Percentiles rank a stretch among this genome's conserved stretches.
Evolutionary conservation across 106 monocot genomes (phyloP).

Genomic region (Alisma plantagoaquatica): DNA sequence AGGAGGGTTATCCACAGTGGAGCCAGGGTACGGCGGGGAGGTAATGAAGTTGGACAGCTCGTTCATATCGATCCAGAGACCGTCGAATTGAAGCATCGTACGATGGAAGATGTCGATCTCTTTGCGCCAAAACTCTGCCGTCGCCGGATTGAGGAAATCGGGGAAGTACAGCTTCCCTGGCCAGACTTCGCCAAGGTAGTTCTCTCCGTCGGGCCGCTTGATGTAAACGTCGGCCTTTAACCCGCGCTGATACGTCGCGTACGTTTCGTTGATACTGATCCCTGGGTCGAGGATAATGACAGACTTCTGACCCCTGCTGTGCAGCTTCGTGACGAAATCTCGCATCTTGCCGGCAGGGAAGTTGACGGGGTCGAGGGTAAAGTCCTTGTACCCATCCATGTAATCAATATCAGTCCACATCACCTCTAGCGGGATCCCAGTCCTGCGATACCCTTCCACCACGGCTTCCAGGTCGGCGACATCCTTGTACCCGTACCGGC

Average conservation of each 20-base stretch:
- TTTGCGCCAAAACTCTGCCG: constrained; percentile 32
- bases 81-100: constrained; percentile 49
- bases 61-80: constrained; percentile 89
- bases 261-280: constrained; percentile 50
- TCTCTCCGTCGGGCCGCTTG: constrained; percentile 21
- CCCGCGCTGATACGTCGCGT: constrained; percentile 5
- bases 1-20: constrained; percentile 33
- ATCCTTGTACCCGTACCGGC: constrained; percentile 60
- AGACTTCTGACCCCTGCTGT: constrained; percentile 60
- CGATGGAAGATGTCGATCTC: constrained; percentile 15
- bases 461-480: constrained; percentile 45
- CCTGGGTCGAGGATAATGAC: constrained; percentile 77
- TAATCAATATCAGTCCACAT: constrained; percentile 18
- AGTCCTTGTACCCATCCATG: constrained; percentile 82
- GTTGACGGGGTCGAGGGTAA: constrained; percentile 65
- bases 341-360: constrained; percentile 48
- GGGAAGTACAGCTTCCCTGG: constrained; percentile 65
- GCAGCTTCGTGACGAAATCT: constrained; percentile 37
- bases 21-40: constrained; percentile 17
- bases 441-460: constrained; percentile 39
- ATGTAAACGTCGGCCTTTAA: constrained; percentile 39
- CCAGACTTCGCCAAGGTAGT: constrained; percentile 51
- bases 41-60: constrained; percentile 68
- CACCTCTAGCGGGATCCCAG: constrained; percentile 18
- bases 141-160: constrained; percentile 55